Evolutionary conservation across 257 asterid species (phyloP), one percentile per base, ranked within the genome.

Genomic region (Ophiorrhiza pumila): DNA sequence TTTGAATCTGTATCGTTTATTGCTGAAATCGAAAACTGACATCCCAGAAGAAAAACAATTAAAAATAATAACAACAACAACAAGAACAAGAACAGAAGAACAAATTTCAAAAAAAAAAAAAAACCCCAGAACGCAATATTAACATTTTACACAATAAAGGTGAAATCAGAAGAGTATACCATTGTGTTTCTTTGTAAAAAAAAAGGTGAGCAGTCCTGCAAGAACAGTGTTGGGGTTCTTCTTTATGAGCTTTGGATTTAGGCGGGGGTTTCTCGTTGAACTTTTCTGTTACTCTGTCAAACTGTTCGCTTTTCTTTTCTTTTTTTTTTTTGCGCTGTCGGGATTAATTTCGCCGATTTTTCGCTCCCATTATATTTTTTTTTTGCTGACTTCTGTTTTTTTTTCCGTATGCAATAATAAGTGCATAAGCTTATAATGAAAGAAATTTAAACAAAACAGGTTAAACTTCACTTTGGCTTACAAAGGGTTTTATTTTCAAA

Each of bases 21-120:
- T 32, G 99, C 99, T 52, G 97, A 86, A 74, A 95, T 85, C 45
- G 99, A 91, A 66, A 92, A 95, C 99, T 95, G 92, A 65, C 80
- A 82, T 43, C 58, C 73, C 76, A 78, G 52, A 66, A 50, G 49
- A 49, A 72, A 46, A 46, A 56, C 17, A 43, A 56, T 60, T 18
- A 7, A 32, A 71, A 49, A 43, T 4, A n/a, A n/a, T n/a, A n/a
- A n/a, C 39, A 68, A 13, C 8, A 34, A 14, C 23, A 8, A 35
- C 7, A 34, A 60, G n/a, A n/a, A n/a, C n/a, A n/a, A 34, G 34
- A 0, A 35, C 53, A 46, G 17, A 39, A 25, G 17, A n/a, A 13
- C 18, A 35, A 37, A 23, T 2, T 7, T 1, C 17, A 29, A 7
- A 7, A 42, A 39, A 0, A n/a, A 64, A 63, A 18, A 31, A 14